These are phyloP conservation scores for Rubia peregrina DNA, from an alignment of 305 asterid genomes.

Conservation along the genomic window DNA sequence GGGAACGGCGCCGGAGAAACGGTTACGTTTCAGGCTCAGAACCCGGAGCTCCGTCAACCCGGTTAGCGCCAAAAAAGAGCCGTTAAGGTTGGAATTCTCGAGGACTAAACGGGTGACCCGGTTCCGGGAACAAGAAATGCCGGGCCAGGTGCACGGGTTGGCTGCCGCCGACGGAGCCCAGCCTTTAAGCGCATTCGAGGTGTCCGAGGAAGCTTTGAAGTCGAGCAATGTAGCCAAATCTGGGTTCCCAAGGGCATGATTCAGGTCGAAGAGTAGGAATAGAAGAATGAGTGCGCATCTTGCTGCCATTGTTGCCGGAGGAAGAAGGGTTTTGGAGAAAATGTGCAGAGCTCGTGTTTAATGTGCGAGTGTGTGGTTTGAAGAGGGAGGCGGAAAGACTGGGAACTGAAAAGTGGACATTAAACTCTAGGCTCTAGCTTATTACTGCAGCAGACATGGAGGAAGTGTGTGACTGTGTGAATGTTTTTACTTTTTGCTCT, in stretches of 20 bases:
- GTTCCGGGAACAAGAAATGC: constrained; percentile 55
- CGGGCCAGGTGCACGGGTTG: constrained; percentile 58
- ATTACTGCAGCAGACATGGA: constrained; percentile 1
- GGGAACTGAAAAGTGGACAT: constrained; percentile 12
- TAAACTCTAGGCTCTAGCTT: constrained; percentile 2
- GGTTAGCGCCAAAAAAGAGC: constrained; percentile 41
- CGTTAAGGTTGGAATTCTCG: constrained; percentile 39
- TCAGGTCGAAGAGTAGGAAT: constrained; percentile 8
- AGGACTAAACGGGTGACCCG: constrained; percentile 71
- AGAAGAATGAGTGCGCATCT: constrained; percentile 17
- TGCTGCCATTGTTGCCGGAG: constrained; percentile 38
- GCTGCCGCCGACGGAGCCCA: constrained; percentile 51
- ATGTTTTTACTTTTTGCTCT: background rate
- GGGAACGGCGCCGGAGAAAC: constrained; percentile 58
- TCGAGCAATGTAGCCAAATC: constrained; percentile 49
- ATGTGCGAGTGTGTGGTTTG: background rate
- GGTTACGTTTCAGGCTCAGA: constrained; percentile 58
- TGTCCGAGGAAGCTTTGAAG: constrained; percentile 55
- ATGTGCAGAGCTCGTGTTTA: background rate
- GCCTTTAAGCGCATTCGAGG: constrained; percentile 33
- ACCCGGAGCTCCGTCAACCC: constrained; percentile 52
- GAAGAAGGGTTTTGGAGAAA: background rate
- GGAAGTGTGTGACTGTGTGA: background rate
- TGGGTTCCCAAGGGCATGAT: constrained; percentile 37
- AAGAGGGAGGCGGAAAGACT: constrained; percentile 7